Evolutionary conservation across 345 rosid species (phyloP), one percentile per base, ranked within the genome.

Genomic region (Pelargonium nanum): DNA sequence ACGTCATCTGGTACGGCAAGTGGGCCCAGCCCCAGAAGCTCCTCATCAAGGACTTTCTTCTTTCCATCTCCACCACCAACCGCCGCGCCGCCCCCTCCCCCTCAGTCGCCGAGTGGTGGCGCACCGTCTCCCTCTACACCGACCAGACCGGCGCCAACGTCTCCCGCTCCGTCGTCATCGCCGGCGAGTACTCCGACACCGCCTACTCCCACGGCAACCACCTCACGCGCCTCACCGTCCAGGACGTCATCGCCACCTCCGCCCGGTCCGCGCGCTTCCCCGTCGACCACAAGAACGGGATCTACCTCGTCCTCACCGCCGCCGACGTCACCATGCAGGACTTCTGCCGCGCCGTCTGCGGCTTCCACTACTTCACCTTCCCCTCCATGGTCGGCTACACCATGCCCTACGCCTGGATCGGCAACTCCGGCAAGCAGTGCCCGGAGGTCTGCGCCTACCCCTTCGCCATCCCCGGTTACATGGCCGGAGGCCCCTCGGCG

Each of bases 361-460:
- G 99, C 0, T 93, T 93, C 71, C 99, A 93, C 53, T 93, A 93
- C 60, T 93, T 93, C 70, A 93, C 99, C 1, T 93, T 93, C 77
- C 97, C 99, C 0, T 89, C 99, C 0, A 78, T 85, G 85, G 99
- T 93, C 24, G 99, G 99, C 4, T 85, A 93, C 87, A 93, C 99
- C 0, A 64, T 93, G 60, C 99, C 99, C 13, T 93, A 89, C 75
- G 99, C 99, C 2, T 93, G 99, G 99, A 75, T 93, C 44, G 99
- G 99, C 6, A 87, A 87, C 44, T 87, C 96, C 0, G 97, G 79
- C 0, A 77, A 79, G 34, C 97, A 84, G 59, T 93, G 99, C 62
- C 96, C 99, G 0, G 99, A 87, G 62, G 97, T 93, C 2, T 93
- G 99, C 67, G 85, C 99, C 0, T 93, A 87, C 52, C 97, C 99